Conservation (phyloP, 2,329 filamentous ascomycete genomes). For the Keithomyces neogunnii region DNA sequence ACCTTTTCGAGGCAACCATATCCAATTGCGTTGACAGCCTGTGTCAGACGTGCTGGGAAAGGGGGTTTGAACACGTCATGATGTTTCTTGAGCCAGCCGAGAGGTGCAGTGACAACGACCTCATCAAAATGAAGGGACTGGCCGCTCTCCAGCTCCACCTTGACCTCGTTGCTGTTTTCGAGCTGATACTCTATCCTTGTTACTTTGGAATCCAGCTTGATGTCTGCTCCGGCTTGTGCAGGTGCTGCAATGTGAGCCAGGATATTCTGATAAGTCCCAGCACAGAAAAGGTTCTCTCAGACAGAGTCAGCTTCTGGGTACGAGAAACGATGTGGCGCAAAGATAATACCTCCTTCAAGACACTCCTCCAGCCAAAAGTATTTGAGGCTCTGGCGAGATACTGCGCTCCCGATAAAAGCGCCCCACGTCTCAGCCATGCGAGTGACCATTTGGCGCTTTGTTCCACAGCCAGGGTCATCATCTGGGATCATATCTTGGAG, state of each 20-base stretch:
- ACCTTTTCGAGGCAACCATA: constrained; percentile 68
- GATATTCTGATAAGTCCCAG: constrained; percentile 50
- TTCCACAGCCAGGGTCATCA: constrained; percentile 28
- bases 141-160: constrained; percentile 34
- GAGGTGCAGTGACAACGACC: constrained; percentile 57
- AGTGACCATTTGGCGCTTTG: constrained; percentile 34
- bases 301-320: neutral
- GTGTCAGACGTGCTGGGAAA: constrained; percentile 46
- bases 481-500: constrained; percentile 38
- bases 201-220: constrained; percentile 42
- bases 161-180: constrained; percentile 15
- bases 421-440: constrained; percentile 60
- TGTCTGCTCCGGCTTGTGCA: constrained; percentile 43
- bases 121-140: constrained; percentile 51
- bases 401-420: constrained; percentile 58
- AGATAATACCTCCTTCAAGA: constrained; percentile 54
- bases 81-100: constrained; percentile 61
- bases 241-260: constrained; percentile 50
- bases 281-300: constrained; percentile 52
- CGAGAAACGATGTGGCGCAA: neutral
- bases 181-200: constrained; percentile 30
- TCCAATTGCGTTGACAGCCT: constrained; percentile 55
- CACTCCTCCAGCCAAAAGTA: constrained; percentile 75
- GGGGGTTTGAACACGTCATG: constrained; percentile 50
- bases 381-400: constrained; percentile 59